These are phyloP conservation scores for Mycena galericulata DNA, from an alignment of 768 basidiomycete species.

Conservation along the genomic window DNA sequence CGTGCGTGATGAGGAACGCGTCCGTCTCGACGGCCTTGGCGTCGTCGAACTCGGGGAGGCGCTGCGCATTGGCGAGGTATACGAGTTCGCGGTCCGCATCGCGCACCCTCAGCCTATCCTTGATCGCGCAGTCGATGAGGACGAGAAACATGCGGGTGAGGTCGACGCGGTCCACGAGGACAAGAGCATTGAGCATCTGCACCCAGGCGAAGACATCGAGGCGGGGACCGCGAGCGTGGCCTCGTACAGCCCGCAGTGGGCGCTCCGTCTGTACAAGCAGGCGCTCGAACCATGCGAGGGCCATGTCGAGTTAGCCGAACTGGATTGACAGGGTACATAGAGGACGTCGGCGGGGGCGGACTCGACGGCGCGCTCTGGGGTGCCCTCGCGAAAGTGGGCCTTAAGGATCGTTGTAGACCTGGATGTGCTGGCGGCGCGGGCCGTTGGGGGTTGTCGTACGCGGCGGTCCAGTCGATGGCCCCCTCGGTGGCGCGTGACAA, in stretches of 20 bases:
- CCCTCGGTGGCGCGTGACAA: conserved; percentile 56
- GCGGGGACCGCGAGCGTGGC: conserved; percentile 57
- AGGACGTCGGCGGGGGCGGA: conserved; percentile 70
- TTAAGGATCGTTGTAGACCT: conserved; percentile 83
- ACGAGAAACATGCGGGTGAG: conserved; percentile 66
- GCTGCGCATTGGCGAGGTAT: conserved; percentile 54
- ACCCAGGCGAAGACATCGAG: conserved; percentile 70
- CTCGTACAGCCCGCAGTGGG: conserved; percentile 52
- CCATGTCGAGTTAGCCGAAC: conserved; percentile 69
- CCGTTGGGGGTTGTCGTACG: conserved; percentile 37
- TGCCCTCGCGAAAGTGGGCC: conserved; percentile 73
- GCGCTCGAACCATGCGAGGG: conserved; percentile 78
- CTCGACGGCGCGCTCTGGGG: conserved; percentile 71
- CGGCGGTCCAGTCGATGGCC: conserved; percentile 47
- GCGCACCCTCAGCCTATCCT: conserved; percentile 50
- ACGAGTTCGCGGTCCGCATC: conserved; percentile 56
- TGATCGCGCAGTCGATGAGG: conserved; percentile 48
- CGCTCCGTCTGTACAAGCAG: conserved; percentile 59
- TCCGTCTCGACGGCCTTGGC: conserved; percentile 46
- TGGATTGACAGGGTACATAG: conserved; percentile 71
- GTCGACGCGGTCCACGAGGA: conserved; percentile 60
- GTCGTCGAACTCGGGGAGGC: conserved; percentile 41
- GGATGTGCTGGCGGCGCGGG: conserved; percentile 53
- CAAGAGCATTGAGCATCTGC: conserved; percentile 70
- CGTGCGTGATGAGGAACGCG: conserved; percentile 23